Evolutionary conservation across 768 basidiomycete genomes (phyloP).

Genomic region (Tylopilus subfusipes): DNA sequence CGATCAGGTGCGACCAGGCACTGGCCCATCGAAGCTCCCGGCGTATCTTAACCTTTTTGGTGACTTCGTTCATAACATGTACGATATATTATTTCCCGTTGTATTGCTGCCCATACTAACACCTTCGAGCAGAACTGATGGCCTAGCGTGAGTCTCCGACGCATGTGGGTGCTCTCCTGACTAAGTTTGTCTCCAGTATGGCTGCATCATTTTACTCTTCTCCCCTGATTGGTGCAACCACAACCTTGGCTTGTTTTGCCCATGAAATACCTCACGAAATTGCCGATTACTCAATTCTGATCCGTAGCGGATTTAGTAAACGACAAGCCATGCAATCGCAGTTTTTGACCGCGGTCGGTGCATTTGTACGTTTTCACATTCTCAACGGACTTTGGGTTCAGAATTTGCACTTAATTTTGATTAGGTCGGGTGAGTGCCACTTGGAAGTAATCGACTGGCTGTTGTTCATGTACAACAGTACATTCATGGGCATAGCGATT

Average conservation of each 20-base stretch:
- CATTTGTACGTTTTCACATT: conserved; percentile 57
- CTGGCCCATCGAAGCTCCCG: conserved; percentile 75
- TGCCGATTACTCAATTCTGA: conserved; percentile 93
- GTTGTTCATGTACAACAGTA: conserved; percentile 40
- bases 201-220: conserved; percentile 97
- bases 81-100: conserved; percentile 12
- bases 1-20: conserved; percentile 24
- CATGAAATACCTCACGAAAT: conserved; percentile 97
- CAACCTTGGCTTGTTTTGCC: conserved; percentile 91
- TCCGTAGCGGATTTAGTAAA: conserved; percentile 88
- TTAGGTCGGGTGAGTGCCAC: conserved; percentile 35
- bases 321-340: conserved; percentile 91
- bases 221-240: conserved; percentile 88
- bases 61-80: conserved; percentile 95
- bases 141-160: conserved; percentile 66
- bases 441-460: background rate
- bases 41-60: conserved; percentile 92
- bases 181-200: conserved; percentile 51
- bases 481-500: conserved; percentile 85
- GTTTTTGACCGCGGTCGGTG: conserved; percentile 87
- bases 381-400: conserved; percentile 7
- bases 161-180: conserved; percentile 3
- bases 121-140: conserved; percentile 67
- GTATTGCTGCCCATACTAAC: conserved; percentile 17
- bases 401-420: conserved; percentile 24